Conservation (phyloP, 1,284 basidiomycete genomes). For the Erythrobasidium hasegawianum region DNA sequence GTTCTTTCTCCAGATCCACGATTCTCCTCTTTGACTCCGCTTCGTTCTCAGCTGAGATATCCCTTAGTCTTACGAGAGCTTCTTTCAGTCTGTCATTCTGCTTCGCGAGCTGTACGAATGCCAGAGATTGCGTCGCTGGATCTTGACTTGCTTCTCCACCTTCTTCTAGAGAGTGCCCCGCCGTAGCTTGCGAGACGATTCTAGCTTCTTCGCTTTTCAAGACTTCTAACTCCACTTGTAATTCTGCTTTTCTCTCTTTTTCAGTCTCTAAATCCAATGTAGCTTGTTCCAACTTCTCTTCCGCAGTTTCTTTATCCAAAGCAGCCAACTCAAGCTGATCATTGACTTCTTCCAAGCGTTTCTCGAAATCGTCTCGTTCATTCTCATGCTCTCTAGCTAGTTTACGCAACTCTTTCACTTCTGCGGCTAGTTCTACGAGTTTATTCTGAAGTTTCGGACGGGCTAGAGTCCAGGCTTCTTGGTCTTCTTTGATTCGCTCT, state of each 20-base stretch:
- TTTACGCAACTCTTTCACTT: conserved; percentile 68
- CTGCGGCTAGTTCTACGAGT: conserved; percentile 53
- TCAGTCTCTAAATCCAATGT: conserved; percentile 71
- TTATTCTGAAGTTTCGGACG: conserved; percentile 61
- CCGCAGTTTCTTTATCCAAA: conserved; percentile 94
- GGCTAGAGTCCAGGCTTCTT: conserved; percentile 74
- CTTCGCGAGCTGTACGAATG: conserved; percentile 88
- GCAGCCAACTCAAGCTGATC: conserved; percentile 93
- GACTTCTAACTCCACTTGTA: conserved; percentile 79
- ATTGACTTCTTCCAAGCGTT: conserved; percentile 63
- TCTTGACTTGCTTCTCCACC: conserved; percentile 20
- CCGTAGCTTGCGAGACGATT: conserved; percentile 9
- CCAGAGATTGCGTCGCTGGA: conserved; percentile 61
- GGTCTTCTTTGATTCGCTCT: conserved; percentile 76
- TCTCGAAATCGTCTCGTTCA: conserved; percentile 62
- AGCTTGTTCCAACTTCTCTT: conserved; percentile 80
- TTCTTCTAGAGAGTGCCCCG: conserved; percentile 39
- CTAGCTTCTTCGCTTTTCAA: conserved; percentile 59
- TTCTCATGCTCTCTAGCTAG: conserved; percentile 61
- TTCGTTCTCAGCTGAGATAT: conserved; percentile 81
- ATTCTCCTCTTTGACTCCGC: conserved; percentile 77
- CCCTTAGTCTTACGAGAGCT: conserved; percentile 80
- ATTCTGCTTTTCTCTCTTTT: conserved; percentile 69
- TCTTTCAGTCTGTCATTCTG: conserved; percentile 95
- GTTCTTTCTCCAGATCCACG: conserved; percentile 82